Percentiles rank a stretch among this genome's conserved stretches.
Conservation (phyloP, 768 basidiomycete species). For the Auricularia auricula-judae region DNA sequence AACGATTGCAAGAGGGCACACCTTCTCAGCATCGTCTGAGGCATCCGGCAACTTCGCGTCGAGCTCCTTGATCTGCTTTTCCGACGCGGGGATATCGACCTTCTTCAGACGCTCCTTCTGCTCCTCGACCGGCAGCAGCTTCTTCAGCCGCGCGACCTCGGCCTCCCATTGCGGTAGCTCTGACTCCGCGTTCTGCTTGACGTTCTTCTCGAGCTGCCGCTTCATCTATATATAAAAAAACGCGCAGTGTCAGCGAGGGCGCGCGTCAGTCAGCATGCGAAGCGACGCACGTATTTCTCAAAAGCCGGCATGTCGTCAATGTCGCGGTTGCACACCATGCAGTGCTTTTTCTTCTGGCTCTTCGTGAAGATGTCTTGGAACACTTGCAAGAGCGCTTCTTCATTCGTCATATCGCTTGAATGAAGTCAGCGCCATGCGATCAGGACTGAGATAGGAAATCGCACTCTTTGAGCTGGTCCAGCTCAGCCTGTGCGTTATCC, state of each 20-base stretch:
- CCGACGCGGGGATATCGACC: slow-evolving; percentile 56
- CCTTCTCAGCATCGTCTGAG: slow-evolving; percentile 50
- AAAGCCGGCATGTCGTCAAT: slow-evolving; percentile 50
- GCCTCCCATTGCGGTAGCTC: slow-evolving; percentile 51
- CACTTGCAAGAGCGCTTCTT: slow-evolving; percentile 21
- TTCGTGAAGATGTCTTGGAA: slow-evolving; percentile 39
- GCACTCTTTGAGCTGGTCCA: slow-evolving; percentile 15
- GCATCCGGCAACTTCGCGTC: slow-evolving; percentile 45
- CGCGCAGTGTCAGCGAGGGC: slow-evolving; percentile 1
- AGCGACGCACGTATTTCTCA: slow-evolving; percentile 52
- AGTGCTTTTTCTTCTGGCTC: slow-evolving; percentile 56
- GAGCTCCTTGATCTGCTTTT: slow-evolving; percentile 46
- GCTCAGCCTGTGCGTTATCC: slow-evolving; percentile 16
- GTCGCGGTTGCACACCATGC: slow-evolving; percentile 65
- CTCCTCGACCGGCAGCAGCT: slow-evolving; percentile 45
- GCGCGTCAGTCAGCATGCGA: neutral
- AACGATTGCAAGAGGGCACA: slow-evolving; percentile 18
- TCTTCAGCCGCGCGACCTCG: slow-evolving; percentile 46
- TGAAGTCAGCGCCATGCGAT: neutral
- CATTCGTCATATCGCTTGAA: slow-evolving; percentile 11
- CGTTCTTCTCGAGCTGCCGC: slow-evolving; percentile 46
- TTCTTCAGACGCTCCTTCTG: slow-evolving; percentile 41
- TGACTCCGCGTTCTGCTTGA: slow-evolving; percentile 34
- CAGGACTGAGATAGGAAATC: neutral
- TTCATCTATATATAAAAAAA: slow-evolving; percentile 35